A percentile compares a stretch with the other conserved stretches of the same genome.
Evolutionary conservation across 2,329 filamentous ascomycete species (phyloP).

Genomic region (Fusarium sp.): DNA sequence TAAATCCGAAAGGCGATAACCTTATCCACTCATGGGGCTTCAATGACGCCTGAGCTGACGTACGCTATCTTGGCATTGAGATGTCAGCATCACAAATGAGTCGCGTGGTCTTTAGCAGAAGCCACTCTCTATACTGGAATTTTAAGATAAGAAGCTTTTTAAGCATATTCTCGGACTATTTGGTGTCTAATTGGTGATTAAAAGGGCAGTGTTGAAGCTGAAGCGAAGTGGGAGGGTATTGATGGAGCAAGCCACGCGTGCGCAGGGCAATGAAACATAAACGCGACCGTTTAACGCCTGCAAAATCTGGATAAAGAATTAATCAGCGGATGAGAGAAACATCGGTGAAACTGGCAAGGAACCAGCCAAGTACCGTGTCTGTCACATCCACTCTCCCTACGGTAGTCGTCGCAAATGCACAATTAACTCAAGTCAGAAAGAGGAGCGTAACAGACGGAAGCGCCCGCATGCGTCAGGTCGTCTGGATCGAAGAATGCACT

Average conservation of each 20-base stretch:
- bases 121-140: slow-evolving; percentile 5
- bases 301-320: not conserved
- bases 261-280: not conserved
- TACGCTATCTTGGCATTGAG: slow-evolving; percentile 23
- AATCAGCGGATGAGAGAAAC: not conserved
- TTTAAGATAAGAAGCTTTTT: not conserved
- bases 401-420: not conserved
- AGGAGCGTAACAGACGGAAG: not conserved
- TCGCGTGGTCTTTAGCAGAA: slow-evolving; percentile 12
- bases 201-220: not conserved
- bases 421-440: not conserved
- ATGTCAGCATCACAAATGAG: slow-evolving; percentile 23
- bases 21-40: slow-evolving; percentile 13
- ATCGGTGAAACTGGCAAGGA: not conserved
- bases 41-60: slow-evolving; percentile 34
- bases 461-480: not conserved
- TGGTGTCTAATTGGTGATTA: not conserved
- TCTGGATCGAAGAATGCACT: slow-evolving; percentile 26
- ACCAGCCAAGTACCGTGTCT: not conserved
- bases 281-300: not conserved
- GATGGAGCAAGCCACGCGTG: not conserved
- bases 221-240: no score
- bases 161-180: not conserved
- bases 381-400: not conserved
- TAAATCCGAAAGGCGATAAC: slow-evolving; percentile 28